Evolutionary conservation across 2,329 filamentous ascomycete species (phyloP), one percentile per base, ranked within the genome.

Genomic region (Ceratocystis smalleyi): DNA sequence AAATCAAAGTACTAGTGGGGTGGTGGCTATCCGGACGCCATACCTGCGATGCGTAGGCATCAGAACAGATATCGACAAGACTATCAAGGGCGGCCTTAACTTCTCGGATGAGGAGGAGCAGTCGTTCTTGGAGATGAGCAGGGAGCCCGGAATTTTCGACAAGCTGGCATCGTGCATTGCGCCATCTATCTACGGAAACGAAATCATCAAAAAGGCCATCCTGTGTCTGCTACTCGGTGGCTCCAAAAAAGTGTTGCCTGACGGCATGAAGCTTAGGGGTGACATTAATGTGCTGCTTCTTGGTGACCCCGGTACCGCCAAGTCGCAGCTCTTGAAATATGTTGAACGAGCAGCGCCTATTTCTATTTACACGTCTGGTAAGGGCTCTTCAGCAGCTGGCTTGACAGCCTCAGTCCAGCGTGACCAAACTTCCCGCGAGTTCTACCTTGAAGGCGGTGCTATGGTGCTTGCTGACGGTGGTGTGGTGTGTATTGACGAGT

Each of bases 401-500:
- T 78, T 99, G 68, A 99, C 94, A 19, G 94, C 94, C 0, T 97
- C 94, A 0, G 94, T 99, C 1, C 94, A 99, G 70, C 85, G 94
- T 66, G 94, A 99, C 71, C 86, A 89, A 15, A 88, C 86, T 15
- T 96, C 92, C 0, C 83, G 94, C 62, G 94, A 99, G 73, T 99
- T 99, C 74, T 99, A 97, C 71, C 84, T 99, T 0, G 94, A 99
- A 78, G 94, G 94, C 59, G 94, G 94, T 75, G 94, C 94, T 40
- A 97, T 99, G 94, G 94, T 99, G 2, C 83, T 99, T 19, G 94
- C 94, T 3, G 94, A 99, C 69, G 91, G 91, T 1, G 94, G 94
- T 70, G 92, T 97, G 0, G 94, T 97, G 8, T 97, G 94, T 75
- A 99, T 99, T 70, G 94, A 99, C 72, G 94, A 99, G 76, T 99